A percentile compares a stretch with the other conserved stretches of the same genome.
phyloP scores from a whole-genome alignment of 768 basidiomycete genomes.

The Suillus tomentosus region DNA sequence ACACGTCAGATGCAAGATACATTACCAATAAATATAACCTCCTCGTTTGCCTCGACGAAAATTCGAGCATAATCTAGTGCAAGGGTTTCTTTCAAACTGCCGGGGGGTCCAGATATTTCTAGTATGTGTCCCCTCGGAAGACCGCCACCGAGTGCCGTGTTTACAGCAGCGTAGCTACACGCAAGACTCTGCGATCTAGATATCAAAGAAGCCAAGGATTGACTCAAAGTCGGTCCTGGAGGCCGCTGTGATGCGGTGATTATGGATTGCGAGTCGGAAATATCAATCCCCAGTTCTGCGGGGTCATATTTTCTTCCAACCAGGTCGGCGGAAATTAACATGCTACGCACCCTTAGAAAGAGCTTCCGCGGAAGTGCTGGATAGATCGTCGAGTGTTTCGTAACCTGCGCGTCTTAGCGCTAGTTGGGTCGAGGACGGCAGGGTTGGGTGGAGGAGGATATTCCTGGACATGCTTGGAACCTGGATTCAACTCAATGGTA shows the following conservation, averaged over 20 bases:
- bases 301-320: neutral
- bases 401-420: slow-evolving; percentile 57
- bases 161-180: slow-evolving; percentile 48
- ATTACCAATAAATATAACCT: slow-evolving; percentile 68
- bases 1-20: slow-evolving; percentile 6
- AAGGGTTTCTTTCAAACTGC: slow-evolving; percentile 62
- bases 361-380: slow-evolving; percentile 42
- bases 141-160: slow-evolving; percentile 65
- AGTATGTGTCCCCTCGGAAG: slow-evolving; percentile 61
- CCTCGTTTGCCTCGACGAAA: slow-evolving; percentile 49
- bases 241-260: slow-evolving; percentile 43
- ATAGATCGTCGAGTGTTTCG: slow-evolving; percentile 56
- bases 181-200: slow-evolving; percentile 19
- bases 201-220: slow-evolving; percentile 53
- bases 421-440: slow-evolving; percentile 47
- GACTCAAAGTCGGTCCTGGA: slow-evolving; percentile 43
- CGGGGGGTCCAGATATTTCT: slow-evolving; percentile 78
- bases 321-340: neutral
- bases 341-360: slow-evolving; percentile 50
- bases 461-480: slow-evolving; percentile 41
- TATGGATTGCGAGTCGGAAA: slow-evolving; percentile 48
- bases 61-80: slow-evolving; percentile 50
- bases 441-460: slow-evolving; percentile 45
- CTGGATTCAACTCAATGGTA: neutral
- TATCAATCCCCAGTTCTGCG: slow-evolving; percentile 53